Base-by-base conservation (phyloP, 306 rosid genomes). In the Rosa lucieae region DNA sequence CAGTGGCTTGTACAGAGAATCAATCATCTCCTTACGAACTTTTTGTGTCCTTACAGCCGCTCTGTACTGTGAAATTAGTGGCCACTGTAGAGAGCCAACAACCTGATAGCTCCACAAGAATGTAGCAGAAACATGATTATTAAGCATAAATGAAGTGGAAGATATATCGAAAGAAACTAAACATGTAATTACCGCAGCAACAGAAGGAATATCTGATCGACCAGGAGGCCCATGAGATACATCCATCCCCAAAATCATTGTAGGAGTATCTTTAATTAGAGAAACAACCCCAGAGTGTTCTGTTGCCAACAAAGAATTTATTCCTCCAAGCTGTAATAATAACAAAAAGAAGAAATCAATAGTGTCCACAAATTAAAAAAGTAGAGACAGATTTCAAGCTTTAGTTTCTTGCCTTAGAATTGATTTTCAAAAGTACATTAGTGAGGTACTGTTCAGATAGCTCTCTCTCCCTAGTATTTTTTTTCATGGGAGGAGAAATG, bases 231-330 rank as follows among this genome's bases (percentile, higher is more conserved):
- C 89, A 62, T 92, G 99, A n/a, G 97, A 94, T 43, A 92, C 98
- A 79, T 94, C 99, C 93, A 94, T 91, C 63, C 99, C 99, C 89
- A 94, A 83, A 84, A 94, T 94, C 89, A 94, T 73, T 6, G 99
- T 92, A 52, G 97, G 95, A 68, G 83, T 83, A 82, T 91, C 97
- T 77, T 86, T 88, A 44, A 92, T 81, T 37, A 87, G 53, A 39
- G 97, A 96, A 84, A 94, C 81, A 82, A 82, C 86, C 91, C 97
- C n/a, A 91, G 66, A 59, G 35, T 32, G 35, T 52, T 52, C 58
- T 15, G 58, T 5, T 76, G 89, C 90, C 88, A 92, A 84, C 89
- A 92, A 75, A 74, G 97, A 94, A 82, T 94, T 94, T 79, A 87
- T 89, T 80, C 98, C 99, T 48, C 99, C 97, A 78, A 94, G 95